Base-by-base conservation (phyloP, 495 filamentous ascomycete species). In the Neurospora sp. region DNA sequence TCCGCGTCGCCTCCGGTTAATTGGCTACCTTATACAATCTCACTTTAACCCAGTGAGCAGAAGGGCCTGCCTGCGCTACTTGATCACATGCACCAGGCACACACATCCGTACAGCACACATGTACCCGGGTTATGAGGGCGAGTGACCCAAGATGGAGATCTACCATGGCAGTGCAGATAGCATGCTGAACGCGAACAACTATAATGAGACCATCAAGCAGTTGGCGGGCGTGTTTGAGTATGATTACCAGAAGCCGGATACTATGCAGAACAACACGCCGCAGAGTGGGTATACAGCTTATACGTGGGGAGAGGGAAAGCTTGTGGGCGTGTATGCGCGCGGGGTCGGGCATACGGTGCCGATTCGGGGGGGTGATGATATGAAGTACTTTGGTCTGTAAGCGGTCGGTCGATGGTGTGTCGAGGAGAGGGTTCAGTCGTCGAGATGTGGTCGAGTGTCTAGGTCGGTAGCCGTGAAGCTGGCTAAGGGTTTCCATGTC, bases 141-240 rank as follows among this genome's bases (percentile, higher is more conserved):
- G 20, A 74, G 8, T 76, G 82, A 1, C 85, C 86, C 31, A 79
- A 78, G 70, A 84, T 87, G 84, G 85, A 87, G 77, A 83, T 88
- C 71, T 87, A 83, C 76, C 86, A 87, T 71, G 86, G 86, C 9
- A 80, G 79, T 41, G 75, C 76, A 7, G 85, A 87, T 71, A 72
- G 69, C 0, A 83, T 80, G 9, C 77, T 88, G 40, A 76, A 73
- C n/a, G 77, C 80, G 27, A 79, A 78, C 69, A 88, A 87, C 77
- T 87, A 82, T 73, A 76, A 83, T 37, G 85, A 88, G 78, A 84
- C 81, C 39, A 78, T 85, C 70, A 87, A 87, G 81, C 79, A 87
- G 76, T 88, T 85, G 86, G 79, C 81, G 8, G 83, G 81, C 22
- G 84, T 88, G 1, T 83, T 85, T 37, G 85, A 84, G 14, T 76